These are phyloP conservation scores for Schizonepeta tenuifolia DNA, from an alignment of 257 asterid genomes.

Conservation along the genomic window DNA sequence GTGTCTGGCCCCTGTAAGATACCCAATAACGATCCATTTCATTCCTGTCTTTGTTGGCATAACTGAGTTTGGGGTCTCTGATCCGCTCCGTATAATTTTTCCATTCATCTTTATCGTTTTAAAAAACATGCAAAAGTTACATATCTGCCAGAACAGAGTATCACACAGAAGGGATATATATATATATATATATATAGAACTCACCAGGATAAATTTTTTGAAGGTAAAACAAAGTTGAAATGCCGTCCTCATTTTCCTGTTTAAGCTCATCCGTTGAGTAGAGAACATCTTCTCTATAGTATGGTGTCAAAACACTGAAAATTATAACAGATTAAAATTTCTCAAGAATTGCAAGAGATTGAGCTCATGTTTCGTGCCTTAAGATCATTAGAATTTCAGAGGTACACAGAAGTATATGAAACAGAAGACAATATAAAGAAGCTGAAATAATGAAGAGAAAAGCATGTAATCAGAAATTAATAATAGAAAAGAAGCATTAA, in stretches of 20 bases:
- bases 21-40: conserved; percentile 91
- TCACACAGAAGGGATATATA: background rate
- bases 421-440: background rate
- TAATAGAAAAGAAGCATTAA: background rate
- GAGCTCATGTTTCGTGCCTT: conserved; percentile 2
- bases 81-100: conserved; percentile 76
- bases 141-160: conserved; percentile 24
- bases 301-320: conserved; percentile 92
- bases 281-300: conserved; percentile 84
- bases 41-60: conserved; percentile 46
- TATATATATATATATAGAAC: conserved; percentile 26
- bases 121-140: conserved; percentile 26
- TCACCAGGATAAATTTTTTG: conserved; percentile 93
- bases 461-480: background rate
- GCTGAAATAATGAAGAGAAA: background rate
- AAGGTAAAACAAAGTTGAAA: conserved; percentile 83
- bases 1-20: conserved; percentile 96
- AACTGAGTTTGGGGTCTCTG: conserved; percentile 51
- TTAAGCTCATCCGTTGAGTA: conserved; percentile 86
- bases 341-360: conserved; percentile 8
- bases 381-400: conserved; percentile 12
- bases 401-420: background rate
- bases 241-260: conserved; percentile 92
- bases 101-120: conserved; percentile 74
- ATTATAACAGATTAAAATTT: conserved; percentile 29